A percentile compares a stretch with the other conserved stretches of the same genome.
phyloP scores from a whole-genome alignment of 2,329 filamentous ascomycete species.

The Daldinia sp. region DNA sequence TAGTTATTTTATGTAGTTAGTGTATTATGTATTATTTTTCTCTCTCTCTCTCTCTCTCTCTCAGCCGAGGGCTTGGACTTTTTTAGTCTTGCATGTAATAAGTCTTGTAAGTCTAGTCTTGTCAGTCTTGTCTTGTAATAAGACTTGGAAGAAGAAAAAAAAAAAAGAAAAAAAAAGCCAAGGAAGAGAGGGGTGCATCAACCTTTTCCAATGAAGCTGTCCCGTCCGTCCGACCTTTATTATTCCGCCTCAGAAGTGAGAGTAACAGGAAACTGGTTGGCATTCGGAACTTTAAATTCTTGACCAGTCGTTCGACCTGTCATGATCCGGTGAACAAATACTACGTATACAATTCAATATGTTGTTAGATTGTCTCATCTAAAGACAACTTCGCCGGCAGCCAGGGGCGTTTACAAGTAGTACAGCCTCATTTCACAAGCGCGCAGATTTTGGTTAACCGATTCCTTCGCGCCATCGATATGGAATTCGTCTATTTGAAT shows the following conservation, averaged over 20 bases:
- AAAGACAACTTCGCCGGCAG: conserved; percentile 1
- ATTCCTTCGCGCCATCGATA: conserved; percentile 15
- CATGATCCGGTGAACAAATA: conserved; percentile 21
- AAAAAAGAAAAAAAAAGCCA: too few species aligned
- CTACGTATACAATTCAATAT: conserved; percentile 14
- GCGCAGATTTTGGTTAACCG: conserved; percentile 3
- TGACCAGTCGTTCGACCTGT: conserved; percentile 28
- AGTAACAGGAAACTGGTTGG: conserved; percentile 18
- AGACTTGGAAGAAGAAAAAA: too few species aligned
- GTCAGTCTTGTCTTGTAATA: too few species aligned
- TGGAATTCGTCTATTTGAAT: too few species aligned
- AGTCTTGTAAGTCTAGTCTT: too few species aligned
- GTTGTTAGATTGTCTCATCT: conserved; percentile 18
- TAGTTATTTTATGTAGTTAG: neutral
- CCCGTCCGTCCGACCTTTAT: conserved; percentile 13
- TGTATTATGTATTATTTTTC: too few species aligned
- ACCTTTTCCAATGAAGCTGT: conserved; percentile 17
- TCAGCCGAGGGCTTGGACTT: conserved; percentile 34
- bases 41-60: too few species aligned
- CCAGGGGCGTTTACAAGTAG: conserved; percentile 8
- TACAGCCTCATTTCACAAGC: conserved; percentile 15
- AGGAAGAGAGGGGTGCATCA: too few species aligned
- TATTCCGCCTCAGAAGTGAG: conserved; percentile 4
- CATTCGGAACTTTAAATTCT: conserved; percentile 14
- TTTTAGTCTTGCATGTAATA: too few species aligned